Percentiles rank a stretch among this genome's conserved stretches.
These are phyloP conservation scores for Lathyrus oleraceus DNA, from an alignment of 306 rosid species.

Conservation along the genomic window DNA sequence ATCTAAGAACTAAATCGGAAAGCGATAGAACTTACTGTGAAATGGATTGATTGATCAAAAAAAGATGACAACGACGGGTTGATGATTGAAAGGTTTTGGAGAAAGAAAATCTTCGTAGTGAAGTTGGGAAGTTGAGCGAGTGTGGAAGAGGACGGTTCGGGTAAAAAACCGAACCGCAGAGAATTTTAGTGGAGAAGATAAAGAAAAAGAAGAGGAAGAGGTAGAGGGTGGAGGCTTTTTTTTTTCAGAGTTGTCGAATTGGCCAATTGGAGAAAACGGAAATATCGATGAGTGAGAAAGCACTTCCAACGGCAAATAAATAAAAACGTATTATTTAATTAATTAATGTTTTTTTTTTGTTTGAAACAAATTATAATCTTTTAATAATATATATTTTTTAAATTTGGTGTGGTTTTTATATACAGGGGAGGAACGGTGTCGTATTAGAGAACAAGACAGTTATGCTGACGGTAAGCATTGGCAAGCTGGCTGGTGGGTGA, in stretches of 20 bases:
- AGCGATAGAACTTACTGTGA: conserved; percentile 45
- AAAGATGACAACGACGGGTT: neutral
- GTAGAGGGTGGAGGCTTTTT: conserved; percentile 23
- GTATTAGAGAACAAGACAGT: conserved; percentile 33
- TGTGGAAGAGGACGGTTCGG: neutral
- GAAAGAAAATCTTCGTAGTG: neutral
- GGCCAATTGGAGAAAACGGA: conserved; percentile 45
- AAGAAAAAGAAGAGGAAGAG: conserved; percentile 10
- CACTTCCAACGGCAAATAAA: conserved; percentile 39
- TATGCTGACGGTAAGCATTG: conserved; percentile 3
- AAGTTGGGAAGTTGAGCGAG: neutral
- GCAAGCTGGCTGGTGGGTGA: conserved; percentile 36
- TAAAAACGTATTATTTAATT: conserved; percentile 15
- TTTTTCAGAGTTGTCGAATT: conserved; percentile 35
- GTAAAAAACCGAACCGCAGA: conserved; percentile 35
- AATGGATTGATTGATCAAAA: conserved; percentile 43
- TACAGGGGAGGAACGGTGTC: conserved; percentile 35
- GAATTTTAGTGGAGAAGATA: neutral
- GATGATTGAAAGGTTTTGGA: neutral
- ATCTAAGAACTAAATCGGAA: conserved; percentile 27
- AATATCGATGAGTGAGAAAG: conserved; percentile 43
- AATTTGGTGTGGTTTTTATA: neutral
- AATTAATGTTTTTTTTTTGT: neutral
- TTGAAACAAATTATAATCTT: no score
- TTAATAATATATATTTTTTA: neutral